phyloP scores from a whole-genome alignment of 164 flowering plant genomes.

The Pachysandra terminalis region DNA sequence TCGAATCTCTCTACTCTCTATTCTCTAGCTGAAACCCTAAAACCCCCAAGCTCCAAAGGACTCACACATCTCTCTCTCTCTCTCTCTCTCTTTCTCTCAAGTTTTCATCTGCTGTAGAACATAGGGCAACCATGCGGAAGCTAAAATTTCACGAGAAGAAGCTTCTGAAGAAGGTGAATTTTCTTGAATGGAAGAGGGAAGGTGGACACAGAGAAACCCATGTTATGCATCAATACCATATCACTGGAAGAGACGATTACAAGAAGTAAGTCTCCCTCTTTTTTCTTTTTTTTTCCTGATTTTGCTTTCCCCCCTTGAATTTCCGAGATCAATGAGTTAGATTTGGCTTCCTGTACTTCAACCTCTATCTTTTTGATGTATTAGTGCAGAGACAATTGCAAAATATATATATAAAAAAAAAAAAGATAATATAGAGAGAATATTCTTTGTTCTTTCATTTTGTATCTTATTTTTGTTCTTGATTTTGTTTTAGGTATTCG shows the following conservation, averaged over 20 bases:
- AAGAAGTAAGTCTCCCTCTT: constrained; percentile 59
- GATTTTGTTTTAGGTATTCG: constrained; percentile 45
- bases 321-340: background rate
- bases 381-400: no score
- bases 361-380: background rate
- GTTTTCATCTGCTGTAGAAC: no score
- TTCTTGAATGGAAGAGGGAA: constrained; percentile 92
- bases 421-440: no score
- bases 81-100: no score
- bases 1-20: no score
- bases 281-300: background rate
- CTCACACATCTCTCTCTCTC: no score
- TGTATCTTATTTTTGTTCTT: no score
- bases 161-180: constrained; percentile 74
- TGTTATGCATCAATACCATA: constrained; percentile 69
- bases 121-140: constrained; percentile 75
- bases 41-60: no score
- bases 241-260: constrained; percentile 85
- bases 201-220: constrained; percentile 69
- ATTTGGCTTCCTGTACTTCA: background rate
- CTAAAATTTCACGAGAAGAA: constrained; percentile 83
- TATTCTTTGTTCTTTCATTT: no score
- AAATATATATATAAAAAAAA: no score
- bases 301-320: background rate
- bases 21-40: no score